Evolutionary conservation across 202 grass and related monocot species (phyloP).

Genomic region (Cymbopogon flexuosus): DNA sequence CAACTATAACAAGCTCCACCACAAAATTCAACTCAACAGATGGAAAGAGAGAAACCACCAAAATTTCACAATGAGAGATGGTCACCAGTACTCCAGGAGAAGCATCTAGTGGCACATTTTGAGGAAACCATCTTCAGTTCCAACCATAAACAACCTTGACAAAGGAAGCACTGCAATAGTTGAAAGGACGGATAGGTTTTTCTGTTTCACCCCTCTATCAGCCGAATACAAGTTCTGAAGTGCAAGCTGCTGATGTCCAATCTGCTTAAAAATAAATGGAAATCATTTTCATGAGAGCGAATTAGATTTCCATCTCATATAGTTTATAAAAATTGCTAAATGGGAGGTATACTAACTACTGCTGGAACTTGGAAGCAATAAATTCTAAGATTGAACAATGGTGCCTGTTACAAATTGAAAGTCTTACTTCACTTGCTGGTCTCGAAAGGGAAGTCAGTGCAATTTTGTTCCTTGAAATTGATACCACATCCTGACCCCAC

Average conservation of each 20-base stretch:
- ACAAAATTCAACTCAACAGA: background rate
- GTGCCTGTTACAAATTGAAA: background rate
- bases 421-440: conserved; percentile 50
- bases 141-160: conserved; percentile 87
- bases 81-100: conserved; percentile 24
- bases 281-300: conserved; percentile 1
- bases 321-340: background rate
- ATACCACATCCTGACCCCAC: conserved; percentile 77
- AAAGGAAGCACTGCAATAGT: conserved; percentile 74
- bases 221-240: conserved; percentile 66
- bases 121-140: conserved; percentile 90
- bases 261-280: conserved; percentile 24
- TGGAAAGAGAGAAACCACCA: background rate
- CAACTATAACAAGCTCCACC: background rate
- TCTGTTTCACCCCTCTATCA: conserved; percentile 66
- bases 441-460: conserved; percentile 61
- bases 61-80: conserved; percentile 5
- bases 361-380: conserved; percentile 15
- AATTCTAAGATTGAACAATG: background rate
- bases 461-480: conserved; percentile 89
- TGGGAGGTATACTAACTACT: background rate
- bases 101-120: conserved; percentile 84
- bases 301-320: background rate
- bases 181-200: conserved; percentile 74
- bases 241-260: conserved; percentile 58